Percentiles rank a stretch among this genome's conserved stretches.
Conservation (phyloP, 108 stramenopile species). For the Aurantiochytrium sp. region DNA sequence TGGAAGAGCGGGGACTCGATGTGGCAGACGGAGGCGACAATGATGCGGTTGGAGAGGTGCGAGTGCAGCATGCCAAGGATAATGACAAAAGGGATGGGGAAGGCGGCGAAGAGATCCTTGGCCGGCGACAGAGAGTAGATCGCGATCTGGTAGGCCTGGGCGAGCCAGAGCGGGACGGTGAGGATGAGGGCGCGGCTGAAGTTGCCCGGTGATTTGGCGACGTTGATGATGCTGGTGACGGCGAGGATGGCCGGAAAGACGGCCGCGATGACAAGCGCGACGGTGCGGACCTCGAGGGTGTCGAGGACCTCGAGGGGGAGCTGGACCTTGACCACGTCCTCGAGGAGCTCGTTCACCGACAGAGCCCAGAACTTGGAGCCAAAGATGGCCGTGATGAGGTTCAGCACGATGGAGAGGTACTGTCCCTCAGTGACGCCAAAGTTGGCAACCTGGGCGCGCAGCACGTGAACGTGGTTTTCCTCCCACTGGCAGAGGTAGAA, state of each 20-base stretch:
- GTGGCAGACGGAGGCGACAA: slow-evolving; percentile 28
- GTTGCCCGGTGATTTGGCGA: neutral
- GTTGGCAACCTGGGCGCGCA: slow-evolving; percentile 66
- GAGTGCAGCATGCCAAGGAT: neutral
- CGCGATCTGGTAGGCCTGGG: neutral
- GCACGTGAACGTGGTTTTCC: slow-evolving; percentile 80
- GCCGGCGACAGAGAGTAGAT: neutral
- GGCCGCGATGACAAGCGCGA: neutral
- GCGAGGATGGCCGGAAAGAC: slow-evolving; percentile 7
- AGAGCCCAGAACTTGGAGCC: neutral
- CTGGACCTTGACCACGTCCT: neutral
- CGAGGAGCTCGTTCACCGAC: neutral
- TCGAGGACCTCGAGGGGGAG: neutral
- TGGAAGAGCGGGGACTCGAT: neutral
- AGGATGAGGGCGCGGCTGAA: neutral
- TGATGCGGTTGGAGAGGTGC: slow-evolving; percentile 24
- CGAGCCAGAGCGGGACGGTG: neutral
- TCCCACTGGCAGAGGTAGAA: slow-evolving; percentile 93
- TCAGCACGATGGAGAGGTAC: slow-evolving; percentile 23
- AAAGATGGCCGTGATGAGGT: neutral
- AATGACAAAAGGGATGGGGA: neutral
- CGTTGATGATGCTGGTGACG: neutral
- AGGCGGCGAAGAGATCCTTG: neutral
- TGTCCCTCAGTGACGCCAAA: slow-evolving; percentile 73
- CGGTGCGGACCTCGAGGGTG: neutral